Base-by-base conservation (phyloP, 805 yeast genomes). In the Yarrowia sp. region DNA sequence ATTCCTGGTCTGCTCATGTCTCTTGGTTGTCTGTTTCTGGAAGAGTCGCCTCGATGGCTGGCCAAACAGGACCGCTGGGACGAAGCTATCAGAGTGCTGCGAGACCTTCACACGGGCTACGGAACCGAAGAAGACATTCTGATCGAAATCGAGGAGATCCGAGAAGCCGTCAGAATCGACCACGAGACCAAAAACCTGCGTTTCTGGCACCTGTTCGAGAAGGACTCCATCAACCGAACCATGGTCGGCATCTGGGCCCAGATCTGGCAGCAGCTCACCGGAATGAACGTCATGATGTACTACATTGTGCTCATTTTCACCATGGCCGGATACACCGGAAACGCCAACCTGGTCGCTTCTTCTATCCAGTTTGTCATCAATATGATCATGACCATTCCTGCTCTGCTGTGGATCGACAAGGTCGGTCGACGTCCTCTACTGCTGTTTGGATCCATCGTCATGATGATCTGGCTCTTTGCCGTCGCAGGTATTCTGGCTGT, bases 211-310 rank as follows among this genome's bases (percentile, higher is more conserved):
- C 78, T 86, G 68, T 85, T 86, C 80, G 70, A 71, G 64, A 81
- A 78, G 73, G 80, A 81, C 70, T 80, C 83, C 67, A 71, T 81
- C 51, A 72, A 71, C 65, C 77, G 88, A 72, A 83, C 88, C 49
- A 65, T 79, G 66, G 79, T 80, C 49, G 87, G 86, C 65, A 70
- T 81, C 49, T 79, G 76, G 68, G 64, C 85, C 63, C 87, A 84
- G 73, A 78, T 83, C 69, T 84, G 85, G 84, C 85, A 82, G 71
- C 89, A 85, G 71, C 76, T 85, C 71, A 82, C 86, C 24, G 90
- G 90, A 69, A 82, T 84, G 82, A 86, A 86, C 70, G 86, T 84
- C 67, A 81, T 85, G 80, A 84, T 86, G 84, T 86, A 86, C 80
- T 86, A 85, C 71, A 83, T 86, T 68, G 87, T 85, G 48, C 80